Percentiles rank a stretch among this genome's conserved stretches.
phyloP scores from a whole-genome alignment of 805 yeast species.

The Starmerella bombi region DNA sequence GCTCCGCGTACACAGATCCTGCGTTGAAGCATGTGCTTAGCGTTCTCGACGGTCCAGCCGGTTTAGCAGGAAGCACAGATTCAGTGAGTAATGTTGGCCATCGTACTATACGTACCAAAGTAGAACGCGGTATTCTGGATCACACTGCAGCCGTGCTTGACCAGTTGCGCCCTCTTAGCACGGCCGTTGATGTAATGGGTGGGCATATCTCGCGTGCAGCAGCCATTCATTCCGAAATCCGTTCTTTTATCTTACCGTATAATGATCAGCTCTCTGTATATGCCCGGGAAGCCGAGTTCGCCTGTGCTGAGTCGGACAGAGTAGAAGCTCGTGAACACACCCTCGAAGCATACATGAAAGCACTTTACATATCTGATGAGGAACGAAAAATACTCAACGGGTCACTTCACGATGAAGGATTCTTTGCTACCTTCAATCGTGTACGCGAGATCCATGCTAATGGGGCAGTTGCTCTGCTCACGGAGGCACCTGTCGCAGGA shows the following conservation, averaged over 20 bases:
- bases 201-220: conserved; percentile 16
- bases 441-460: conserved; percentile 52
- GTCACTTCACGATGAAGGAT: conserved; percentile 34
- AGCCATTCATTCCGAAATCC: conserved; percentile 19
- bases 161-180: conserved; percentile 27
- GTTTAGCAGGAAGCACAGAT: background rate
- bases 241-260: conserved; percentile 16
- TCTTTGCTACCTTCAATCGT: conserved; percentile 46
- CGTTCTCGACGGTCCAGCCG: conserved; percentile 15
- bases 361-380: conserved; percentile 54
- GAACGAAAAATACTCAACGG: conserved; percentile 48
- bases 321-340: conserved; percentile 21
- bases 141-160: conserved; percentile 22
- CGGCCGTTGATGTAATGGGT: conserved; percentile 21
- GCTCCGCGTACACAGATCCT: conserved; percentile 19
- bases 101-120: conserved; percentile 14
- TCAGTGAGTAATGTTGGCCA: conserved; percentile 1
- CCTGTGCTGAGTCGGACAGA: conserved; percentile 19
- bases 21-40: conserved; percentile 17
- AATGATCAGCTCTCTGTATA: conserved; percentile 21
- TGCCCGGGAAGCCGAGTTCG: conserved; percentile 22
- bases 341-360: conserved; percentile 32
- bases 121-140: conserved; percentile 11
- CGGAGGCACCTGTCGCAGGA: conserved; percentile 40
- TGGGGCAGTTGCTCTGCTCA: conserved; percentile 50